Conservation (phyloP, 2,329 filamentous ascomycete species). For the Cercospora janseana region DNA sequence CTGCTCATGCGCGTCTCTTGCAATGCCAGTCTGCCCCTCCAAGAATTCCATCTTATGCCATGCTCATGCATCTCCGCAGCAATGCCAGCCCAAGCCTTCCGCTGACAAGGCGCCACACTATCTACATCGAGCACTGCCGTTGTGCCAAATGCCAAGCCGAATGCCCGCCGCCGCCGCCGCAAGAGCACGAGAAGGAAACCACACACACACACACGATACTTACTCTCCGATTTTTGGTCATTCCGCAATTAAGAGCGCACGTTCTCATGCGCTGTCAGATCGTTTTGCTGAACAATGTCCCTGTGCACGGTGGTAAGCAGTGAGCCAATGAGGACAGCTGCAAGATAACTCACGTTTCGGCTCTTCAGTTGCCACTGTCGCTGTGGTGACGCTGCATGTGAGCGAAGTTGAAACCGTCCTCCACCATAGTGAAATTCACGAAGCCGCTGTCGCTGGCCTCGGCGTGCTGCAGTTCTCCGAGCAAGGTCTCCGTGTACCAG, state of each 20-base stretch:
- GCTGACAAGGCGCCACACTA: neutral
- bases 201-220: neutral
- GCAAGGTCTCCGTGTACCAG: constrained; percentile 21
- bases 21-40: too few species aligned
- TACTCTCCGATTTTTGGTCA: neutral
- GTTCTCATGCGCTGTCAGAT: neutral
- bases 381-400: constrained; percentile 7
- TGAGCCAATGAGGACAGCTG: neutral
- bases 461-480: constrained; percentile 16
- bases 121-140: neutral
- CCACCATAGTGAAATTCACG: constrained; percentile 17
- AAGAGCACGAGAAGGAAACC: neutral
- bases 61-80: too few species aligned
- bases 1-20: too few species aligned
- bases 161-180: neutral
- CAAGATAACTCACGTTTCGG: neutral
- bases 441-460: constrained; percentile 17
- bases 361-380: neutral
- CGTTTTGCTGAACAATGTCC: neutral
- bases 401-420: constrained; percentile 21
- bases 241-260: neutral
- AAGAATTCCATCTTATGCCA: too few species aligned
- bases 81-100: neutral
- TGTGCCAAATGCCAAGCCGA: neutral
- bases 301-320: neutral